Percentiles rank a stretch among this genome's conserved stretches.
Evolutionary conservation across 352 stramenopile species (phyloP).

Genomic region (Phytophthora rubi): DNA sequence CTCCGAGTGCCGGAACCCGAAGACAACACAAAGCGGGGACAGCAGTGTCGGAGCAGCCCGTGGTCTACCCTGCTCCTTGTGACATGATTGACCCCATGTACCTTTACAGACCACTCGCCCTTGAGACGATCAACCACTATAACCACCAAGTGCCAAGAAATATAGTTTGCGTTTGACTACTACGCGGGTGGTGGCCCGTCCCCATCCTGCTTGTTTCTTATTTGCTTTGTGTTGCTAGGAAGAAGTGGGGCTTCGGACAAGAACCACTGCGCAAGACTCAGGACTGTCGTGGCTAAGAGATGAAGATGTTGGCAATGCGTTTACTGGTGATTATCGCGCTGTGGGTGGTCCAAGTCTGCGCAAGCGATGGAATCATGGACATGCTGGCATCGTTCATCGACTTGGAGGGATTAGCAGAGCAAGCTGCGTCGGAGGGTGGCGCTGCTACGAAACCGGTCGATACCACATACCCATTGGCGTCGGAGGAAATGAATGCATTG

Average conservation of each 20-base stretch:
- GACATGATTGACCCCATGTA: conserved; percentile 26
- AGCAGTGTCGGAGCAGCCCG: conserved; percentile 1
- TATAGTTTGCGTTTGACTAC: conserved; percentile 12
- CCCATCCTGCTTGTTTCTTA: conserved; percentile 38
- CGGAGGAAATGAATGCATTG: conserved; percentile 48
- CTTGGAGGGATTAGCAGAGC: conserved; percentile 36
- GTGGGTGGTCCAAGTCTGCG: conserved; percentile 10
- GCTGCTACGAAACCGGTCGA: conserved; percentile 41
- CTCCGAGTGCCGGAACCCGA: conserved; percentile 3
- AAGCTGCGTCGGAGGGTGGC: conserved; percentile 20
- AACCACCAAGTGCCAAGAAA: conserved; percentile 14
- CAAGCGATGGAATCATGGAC: conserved; percentile 39
- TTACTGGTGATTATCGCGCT: conserved; percentile 17
- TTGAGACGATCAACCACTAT: conserved; percentile 19
- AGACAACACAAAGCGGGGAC: background rate
- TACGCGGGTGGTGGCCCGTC: conserved; percentile 13
- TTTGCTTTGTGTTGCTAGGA: conserved; percentile 13
- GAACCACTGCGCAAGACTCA: background rate
- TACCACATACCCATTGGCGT: conserved; percentile 56
- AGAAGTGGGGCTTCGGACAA: background rate
- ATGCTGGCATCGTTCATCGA: conserved; percentile 50
- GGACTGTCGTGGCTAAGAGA: background rate
- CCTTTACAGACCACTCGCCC: conserved; percentile 29
- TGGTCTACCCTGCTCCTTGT: conserved; percentile 12
- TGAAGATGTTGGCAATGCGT: background rate